These are phyloP conservation scores for Hondaea fermentalgiana DNA, from an alignment of 108 stramenopile species.

Conservation along the genomic window DNA sequence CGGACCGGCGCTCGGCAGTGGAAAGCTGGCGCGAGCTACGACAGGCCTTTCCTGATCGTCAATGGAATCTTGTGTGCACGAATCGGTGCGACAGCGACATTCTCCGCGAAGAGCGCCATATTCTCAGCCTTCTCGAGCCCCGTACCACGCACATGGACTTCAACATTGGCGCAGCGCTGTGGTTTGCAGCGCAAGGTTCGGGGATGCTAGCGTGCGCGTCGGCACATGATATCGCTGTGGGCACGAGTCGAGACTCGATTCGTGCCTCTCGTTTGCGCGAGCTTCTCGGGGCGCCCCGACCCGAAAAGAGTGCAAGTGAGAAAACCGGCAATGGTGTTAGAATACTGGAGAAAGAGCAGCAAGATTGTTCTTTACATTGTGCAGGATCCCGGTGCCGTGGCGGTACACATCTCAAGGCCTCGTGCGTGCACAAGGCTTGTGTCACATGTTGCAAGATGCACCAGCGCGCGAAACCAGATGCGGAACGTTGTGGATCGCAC, in stretches of 20 bases:
- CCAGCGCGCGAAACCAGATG: background rate
- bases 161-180: conserved; percentile 86
- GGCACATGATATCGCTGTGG: no score
- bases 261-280: no score
- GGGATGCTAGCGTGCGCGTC: conserved; percentile 30
- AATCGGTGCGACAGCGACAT: conserved; percentile 68
- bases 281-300: background rate
- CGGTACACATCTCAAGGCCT: conserved; percentile 24
- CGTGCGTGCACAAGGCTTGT: conserved; percentile 24
- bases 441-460: background rate
- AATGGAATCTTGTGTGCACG: conserved; percentile 60
- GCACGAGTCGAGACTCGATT: no score
- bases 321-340: background rate
- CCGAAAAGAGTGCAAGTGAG: no score
- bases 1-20: conserved; percentile 78
- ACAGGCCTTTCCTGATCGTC: conserved; percentile 50
- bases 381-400: background rate
- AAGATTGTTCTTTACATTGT: background rate
- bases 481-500: background rate
- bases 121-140: conserved; percentile 62
- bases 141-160: conserved; percentile 77
- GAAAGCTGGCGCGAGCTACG: conserved; percentile 58
- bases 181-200: conserved; percentile 73
- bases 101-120: conserved; percentile 42
- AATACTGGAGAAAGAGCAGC: background rate